Percentiles rank a stretch among this genome's conserved stretches.
These are phyloP conservation scores for Aspergillus aculeatus DNA, from an alignment of 2,329 filamentous ascomycete species.

Conservation along the genomic window DNA sequence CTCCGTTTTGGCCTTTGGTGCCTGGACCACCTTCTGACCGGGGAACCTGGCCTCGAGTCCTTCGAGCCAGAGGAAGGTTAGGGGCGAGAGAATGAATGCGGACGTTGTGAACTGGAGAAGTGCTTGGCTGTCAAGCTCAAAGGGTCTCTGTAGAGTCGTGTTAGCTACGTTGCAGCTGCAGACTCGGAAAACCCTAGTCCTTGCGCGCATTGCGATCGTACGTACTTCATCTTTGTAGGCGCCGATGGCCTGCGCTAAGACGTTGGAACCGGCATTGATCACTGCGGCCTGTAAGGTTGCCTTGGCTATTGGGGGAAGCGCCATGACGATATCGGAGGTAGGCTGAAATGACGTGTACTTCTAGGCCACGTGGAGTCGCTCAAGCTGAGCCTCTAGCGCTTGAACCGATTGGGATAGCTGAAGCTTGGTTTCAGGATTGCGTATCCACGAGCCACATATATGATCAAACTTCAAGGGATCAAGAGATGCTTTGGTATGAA, in stretches of 20 bases:
- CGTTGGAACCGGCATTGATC: slow-evolving; percentile 55
- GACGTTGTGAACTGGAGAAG: slow-evolving; percentile 57
- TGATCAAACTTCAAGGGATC: no score
- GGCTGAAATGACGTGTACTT: background rate
- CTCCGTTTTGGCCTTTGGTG: slow-evolving; percentile 15
- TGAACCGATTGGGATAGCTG: background rate
- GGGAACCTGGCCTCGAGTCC: slow-evolving; percentile 56
- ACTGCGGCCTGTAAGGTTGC: slow-evolving; percentile 55
- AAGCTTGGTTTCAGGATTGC: no score
- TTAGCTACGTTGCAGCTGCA: background rate
- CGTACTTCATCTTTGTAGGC: slow-evolving; percentile 48
- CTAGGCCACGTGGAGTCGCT: background rate
- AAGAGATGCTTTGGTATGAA: background rate
- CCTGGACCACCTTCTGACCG: slow-evolving; percentile 30
- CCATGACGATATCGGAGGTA: slow-evolving; percentile 18
- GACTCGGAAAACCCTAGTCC: background rate
- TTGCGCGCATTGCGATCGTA: background rate
- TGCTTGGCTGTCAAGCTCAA: slow-evolving; percentile 49
- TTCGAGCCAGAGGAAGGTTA: slow-evolving; percentile 60
- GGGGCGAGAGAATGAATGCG: slow-evolving; percentile 54
- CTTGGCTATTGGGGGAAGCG: slow-evolving; percentile 49
- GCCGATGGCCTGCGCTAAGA: slow-evolving; percentile 56
- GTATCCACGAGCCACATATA: no score
- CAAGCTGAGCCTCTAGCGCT: background rate
- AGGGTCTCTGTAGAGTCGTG: slow-evolving; percentile 35